These are phyloP conservation scores for Vachellia collinsii DNA, from an alignment of 306 rosid genomes.

Conservation along the genomic window DNA sequence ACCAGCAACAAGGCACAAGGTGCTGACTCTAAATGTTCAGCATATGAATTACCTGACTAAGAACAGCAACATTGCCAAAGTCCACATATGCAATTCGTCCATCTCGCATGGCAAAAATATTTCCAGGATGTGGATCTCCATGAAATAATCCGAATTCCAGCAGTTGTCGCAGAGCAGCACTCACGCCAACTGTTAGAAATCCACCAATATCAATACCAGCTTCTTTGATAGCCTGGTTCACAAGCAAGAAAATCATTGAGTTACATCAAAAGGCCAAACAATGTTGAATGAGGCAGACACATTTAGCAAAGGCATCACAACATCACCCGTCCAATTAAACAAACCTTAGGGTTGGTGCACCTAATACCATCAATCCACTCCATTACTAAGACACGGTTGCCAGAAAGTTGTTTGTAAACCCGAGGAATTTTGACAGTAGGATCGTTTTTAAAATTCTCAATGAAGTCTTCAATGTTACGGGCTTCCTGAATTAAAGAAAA, in stretches of 20 bases:
- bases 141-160: slow-evolving; percentile 97
- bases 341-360: slow-evolving; percentile 94
- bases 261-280: slow-evolving; percentile 27
- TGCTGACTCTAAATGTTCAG: slow-evolving; percentile 14
- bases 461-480: slow-evolving; percentile 89
- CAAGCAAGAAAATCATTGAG: slow-evolving; percentile 38
- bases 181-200: slow-evolving; percentile 92
- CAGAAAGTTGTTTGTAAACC: slow-evolving; percentile 81
- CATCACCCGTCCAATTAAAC: slow-evolving; percentile 39
- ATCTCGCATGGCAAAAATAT: slow-evolving; percentile 96
- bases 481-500: slow-evolving; percentile 78
- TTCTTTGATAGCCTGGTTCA: slow-evolving; percentile 79
- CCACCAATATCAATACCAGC: slow-evolving; percentile 90
- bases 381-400: slow-evolving; percentile 92
- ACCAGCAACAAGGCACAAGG: slow-evolving; percentile 15
- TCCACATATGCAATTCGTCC: slow-evolving; percentile 99
- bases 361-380: slow-evolving; percentile 99
- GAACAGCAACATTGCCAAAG: slow-evolving; percentile 98
- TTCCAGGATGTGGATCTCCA: slow-evolving; percentile 99
- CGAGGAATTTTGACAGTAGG: slow-evolving; percentile 94
- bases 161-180: slow-evolving; percentile 95
- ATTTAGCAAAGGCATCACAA: slow-evolving; percentile 27
- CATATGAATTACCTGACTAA: slow-evolving; percentile 80
- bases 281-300: slow-evolving; percentile 17
- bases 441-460: slow-evolving; percentile 90